Base-by-base conservation (phyloP, 2,329 filamentous ascomycete genomes). In the Cladorrhinum sp. region DNA sequence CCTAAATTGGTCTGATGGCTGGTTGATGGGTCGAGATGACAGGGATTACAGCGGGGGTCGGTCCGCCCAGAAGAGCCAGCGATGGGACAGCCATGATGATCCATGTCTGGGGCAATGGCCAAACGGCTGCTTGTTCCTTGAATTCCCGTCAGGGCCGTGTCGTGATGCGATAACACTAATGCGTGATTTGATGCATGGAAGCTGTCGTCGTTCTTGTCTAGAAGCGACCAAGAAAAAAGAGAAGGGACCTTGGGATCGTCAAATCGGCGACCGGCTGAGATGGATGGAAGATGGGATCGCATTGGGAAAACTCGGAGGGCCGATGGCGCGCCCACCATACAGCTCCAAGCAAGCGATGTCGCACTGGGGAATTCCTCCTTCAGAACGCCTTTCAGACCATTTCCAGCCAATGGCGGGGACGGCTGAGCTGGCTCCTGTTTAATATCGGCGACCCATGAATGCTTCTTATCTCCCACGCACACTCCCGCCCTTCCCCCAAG, bases 1-100 rank as follows among this genome's bases (percentile, higher is more conserved):
- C 69, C 69, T 70, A 70, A 70, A 68, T 66, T 64, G 68, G 69
- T 56, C 56, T 65, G 65, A 69, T 61, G 66, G 65, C 65, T 68
- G 61, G 65, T 29, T 53, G 22, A 63, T 64, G 65, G 66, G 64
- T 64, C 61, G 55, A 57, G 50, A 41, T 49, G 64, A 61, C 62
- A 64, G 56, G 65, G 66, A 62, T 62, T 48, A 61, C 65, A 65
- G 66, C 66, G 68, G 68, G 67, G 67, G 62, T 58, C 55, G 20
- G 55, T 58, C 59, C 59, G 58, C 53, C 53, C 38, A 56, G 60
- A 57, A 51, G 53, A n/a, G 41, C 20, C 49, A 25, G 18, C 53
- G 32, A 45, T 41, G 52, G 36, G 52, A 45, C 32, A 12, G 52
- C 45, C 7, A 22, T 49, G 12, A 49, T 49, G 18, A 49, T 16